Evolutionary conservation across 2,329 filamentous ascomycete genomes (phyloP).

Genomic region (Arthrobotrys conoides): DNA sequence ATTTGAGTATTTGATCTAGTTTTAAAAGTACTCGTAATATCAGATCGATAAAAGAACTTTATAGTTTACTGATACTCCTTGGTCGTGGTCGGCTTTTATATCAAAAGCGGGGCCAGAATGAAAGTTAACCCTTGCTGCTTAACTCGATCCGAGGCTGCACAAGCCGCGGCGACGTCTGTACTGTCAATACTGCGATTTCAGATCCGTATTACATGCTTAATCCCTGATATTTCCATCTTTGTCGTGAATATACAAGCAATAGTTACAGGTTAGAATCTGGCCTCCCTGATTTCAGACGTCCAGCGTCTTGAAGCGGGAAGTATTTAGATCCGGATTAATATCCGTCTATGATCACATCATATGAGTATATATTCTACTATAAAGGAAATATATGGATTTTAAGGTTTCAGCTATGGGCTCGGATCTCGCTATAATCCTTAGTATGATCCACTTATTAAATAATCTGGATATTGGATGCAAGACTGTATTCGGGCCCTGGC

Average conservation of each 20-base stretch:
- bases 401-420: too few species aligned
- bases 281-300: neutral
- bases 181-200: neutral
- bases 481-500: neutral
- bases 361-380: too few species aligned
- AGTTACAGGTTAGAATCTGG: neutral
- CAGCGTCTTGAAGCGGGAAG: neutral
- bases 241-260: neutral
- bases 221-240: neutral
- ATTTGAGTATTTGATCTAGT: too few species aligned
- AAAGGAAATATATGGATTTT: too few species aligned
- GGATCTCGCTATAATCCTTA: too few species aligned
- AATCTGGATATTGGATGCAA: neutral
- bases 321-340: neutral
- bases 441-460: neutral
- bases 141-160: slow-evolving; percentile 15
- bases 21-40: too few species aligned
- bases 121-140: neutral
- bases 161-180: neutral
- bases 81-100: neutral
- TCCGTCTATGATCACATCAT: too few species aligned
- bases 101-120: slow-evolving; percentile 6
- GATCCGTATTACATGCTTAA: neutral
- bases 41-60: too few species aligned
- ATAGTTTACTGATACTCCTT: too few species aligned